Percentiles rank a stretch among this genome's conserved stretches.
These are phyloP conservation scores for Neohortaea acidophila DNA, from an alignment of 495 filamentous ascomycete genomes.

Conservation along the genomic window DNA sequence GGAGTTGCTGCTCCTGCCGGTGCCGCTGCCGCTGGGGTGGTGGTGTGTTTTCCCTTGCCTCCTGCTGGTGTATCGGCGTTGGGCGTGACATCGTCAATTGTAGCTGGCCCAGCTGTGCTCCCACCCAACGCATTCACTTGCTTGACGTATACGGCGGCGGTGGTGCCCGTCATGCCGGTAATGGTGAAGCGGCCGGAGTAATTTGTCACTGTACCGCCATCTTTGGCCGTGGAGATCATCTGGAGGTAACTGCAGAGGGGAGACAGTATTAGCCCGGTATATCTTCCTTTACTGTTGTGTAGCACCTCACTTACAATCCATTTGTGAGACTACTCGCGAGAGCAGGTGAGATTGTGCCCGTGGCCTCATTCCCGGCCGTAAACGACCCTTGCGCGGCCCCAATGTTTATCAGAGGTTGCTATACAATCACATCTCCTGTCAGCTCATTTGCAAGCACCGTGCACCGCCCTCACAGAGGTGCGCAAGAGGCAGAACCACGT, in stretches of 20 bases:
- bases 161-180: slow-evolving; percentile 47
- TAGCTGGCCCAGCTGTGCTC: slow-evolving; percentile 31
- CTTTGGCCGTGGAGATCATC: slow-evolving; percentile 39
- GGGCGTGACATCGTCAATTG: slow-evolving; percentile 26
- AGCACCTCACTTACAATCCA: slow-evolving; percentile 1
- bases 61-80: too few species aligned
- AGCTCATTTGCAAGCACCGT: not conserved
- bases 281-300: not conserved
- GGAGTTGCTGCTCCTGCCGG: slow-evolving; percentile 3
- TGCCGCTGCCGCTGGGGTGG: slow-evolving; percentile 12
- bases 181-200: slow-evolving; percentile 53
- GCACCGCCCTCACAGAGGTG: too few species aligned
- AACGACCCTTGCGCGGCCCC: not conserved
- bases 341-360: not conserved
- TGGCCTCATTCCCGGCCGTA: not conserved
- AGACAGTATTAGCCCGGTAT: too few species aligned
- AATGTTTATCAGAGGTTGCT: not conserved
- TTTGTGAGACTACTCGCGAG: not conserved
- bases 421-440: not conserved
- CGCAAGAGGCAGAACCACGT: too few species aligned
- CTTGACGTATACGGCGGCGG: slow-evolving; percentile 31
- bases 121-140: slow-evolving; percentile 23
- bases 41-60: not conserved
- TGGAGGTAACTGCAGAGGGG: slow-evolving; percentile 43
- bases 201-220: slow-evolving; percentile 39